Conservation (phyloP, 2,329 filamentous ascomycete species). For the Fusarium sp. region DNA sequence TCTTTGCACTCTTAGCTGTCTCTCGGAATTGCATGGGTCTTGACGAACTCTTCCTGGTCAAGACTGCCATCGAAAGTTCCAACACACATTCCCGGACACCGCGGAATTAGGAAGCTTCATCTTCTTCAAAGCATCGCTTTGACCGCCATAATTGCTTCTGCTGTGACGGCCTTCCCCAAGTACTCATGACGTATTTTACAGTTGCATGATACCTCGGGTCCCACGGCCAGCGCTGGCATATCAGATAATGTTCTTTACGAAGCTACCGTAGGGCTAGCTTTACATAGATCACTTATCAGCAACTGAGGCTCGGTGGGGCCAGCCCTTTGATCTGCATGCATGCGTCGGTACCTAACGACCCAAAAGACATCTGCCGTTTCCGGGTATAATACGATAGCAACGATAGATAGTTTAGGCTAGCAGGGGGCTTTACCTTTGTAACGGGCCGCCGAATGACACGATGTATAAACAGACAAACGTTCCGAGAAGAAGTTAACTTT, state of each 20-base stretch:
- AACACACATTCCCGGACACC: not conserved
- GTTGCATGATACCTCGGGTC: not conserved
- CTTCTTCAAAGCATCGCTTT: not conserved
- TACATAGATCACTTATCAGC: not conserved
- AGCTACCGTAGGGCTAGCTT: not conserved
- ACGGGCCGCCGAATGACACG: not conserved
- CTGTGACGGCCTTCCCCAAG: accelerated
- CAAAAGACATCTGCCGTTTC: not conserved
- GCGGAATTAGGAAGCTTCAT: not conserved
- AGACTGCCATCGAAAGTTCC: not conserved
- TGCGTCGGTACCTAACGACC: not conserved
- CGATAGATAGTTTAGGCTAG: not conserved
- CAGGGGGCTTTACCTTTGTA: not conserved
- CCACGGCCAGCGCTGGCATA: not conserved
- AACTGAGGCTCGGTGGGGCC: too few relatives aligned
- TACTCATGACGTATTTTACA: not conserved
- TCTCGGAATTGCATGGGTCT: accelerated
- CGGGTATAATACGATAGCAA: not conserved
- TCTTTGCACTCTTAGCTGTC: not conserved
- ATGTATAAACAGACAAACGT: not conserved
- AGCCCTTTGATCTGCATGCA: not conserved
- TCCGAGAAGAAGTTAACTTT: too few relatives aligned
- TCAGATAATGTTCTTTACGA: not conserved
- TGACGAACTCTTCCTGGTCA: accelerated
- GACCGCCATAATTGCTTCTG: not conserved